Evolutionary conservation across 768 basidiomycete genomes (phyloP).

Genomic region (Lactifluus rugatus): DNA sequence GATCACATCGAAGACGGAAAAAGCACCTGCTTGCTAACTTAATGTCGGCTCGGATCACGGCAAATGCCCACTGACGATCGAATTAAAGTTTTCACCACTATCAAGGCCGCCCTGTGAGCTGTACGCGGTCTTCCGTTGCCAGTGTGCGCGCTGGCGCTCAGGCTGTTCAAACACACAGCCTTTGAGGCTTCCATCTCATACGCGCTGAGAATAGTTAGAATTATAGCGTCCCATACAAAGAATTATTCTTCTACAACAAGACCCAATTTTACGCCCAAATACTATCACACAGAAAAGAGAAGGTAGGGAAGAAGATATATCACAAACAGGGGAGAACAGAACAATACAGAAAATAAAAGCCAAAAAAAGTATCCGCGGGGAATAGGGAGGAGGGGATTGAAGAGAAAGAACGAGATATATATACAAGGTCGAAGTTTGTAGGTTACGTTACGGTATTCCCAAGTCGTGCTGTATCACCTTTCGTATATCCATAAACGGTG

Average conservation of each 20-base stretch:
- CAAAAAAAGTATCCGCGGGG: neutral
- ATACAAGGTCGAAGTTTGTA: neutral
- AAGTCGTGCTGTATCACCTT: neutral
- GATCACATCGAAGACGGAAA: too few relatives aligned
- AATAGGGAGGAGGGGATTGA: neutral
- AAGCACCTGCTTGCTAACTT: too few relatives aligned
- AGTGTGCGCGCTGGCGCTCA: too few relatives aligned
- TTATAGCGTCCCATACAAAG: constrained; percentile 34
- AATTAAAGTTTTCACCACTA: too few relatives aligned
- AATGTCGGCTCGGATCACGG: too few relatives aligned
- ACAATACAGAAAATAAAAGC: neutral
- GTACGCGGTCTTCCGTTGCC: too few relatives aligned
- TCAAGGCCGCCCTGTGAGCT: too few relatives aligned
- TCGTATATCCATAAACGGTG: neutral
- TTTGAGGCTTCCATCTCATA: too few relatives aligned
- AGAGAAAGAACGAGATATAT: neutral
- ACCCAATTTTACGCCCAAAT: constrained; percentile 7
- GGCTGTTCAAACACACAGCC: too few relatives aligned
- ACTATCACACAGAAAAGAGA: constrained; percentile 1
- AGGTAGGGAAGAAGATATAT: neutral
- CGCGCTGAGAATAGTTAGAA: neutral
- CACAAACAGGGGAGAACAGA: neutral
- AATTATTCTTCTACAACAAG: neutral
- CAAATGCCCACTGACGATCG: too few relatives aligned
- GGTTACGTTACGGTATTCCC: neutral